A percentile compares a stretch with the other conserved stretches of the same genome.
These are phyloP conservation scores for Pleoardoris graminearum DNA, from an alignment of 2,329 filamentous ascomycete species.

Conservation along the genomic window DNA sequence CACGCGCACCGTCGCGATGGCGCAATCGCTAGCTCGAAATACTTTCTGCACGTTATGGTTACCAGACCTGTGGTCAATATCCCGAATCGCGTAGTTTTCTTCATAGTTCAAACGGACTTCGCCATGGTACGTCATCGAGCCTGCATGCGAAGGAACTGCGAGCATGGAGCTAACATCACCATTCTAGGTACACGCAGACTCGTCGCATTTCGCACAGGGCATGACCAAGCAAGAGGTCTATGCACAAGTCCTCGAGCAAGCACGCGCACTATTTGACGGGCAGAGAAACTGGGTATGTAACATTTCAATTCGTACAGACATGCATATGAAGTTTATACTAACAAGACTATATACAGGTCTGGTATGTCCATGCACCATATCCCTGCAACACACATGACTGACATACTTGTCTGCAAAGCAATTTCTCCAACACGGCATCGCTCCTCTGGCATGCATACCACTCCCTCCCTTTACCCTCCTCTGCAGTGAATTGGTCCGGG, in stretches of 20 bases:
- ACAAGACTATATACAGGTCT: conserved; percentile 16
- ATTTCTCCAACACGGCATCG: conserved; percentile 74
- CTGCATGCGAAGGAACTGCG: too few relatives aligned
- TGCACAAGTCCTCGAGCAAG: conserved; percentile 71
- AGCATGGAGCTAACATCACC: not conserved
- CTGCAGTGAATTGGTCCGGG: conserved; percentile 77
- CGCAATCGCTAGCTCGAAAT: conserved; percentile 8
- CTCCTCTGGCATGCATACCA: conserved; percentile 80
- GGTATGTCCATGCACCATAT: conserved; percentile 13
- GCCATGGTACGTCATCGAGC: conserved; percentile 8
- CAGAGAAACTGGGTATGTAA: conserved; percentile 75
- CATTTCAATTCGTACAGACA: not conserved
- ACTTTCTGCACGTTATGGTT: conserved; percentile 1
- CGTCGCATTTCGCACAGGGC: conserved; percentile 70
- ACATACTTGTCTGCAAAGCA: conserved; percentile 41
- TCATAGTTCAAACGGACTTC: not conserved
- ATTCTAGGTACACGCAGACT: conserved; percentile 75
- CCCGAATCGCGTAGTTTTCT: not conserved
- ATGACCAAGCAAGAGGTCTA: conserved; percentile 74
- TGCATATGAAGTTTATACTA: not conserved
- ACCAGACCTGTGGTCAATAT: not conserved
- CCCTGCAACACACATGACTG: not conserved
- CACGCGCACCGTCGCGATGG: not conserved
- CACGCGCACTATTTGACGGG: conserved; percentile 68
- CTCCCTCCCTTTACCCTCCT: conserved; percentile 68